These are phyloP conservation scores for Astrephomene gubernaculifera DNA, from an alignment of 139 green algal genomes.

Conservation along the genomic window DNA sequence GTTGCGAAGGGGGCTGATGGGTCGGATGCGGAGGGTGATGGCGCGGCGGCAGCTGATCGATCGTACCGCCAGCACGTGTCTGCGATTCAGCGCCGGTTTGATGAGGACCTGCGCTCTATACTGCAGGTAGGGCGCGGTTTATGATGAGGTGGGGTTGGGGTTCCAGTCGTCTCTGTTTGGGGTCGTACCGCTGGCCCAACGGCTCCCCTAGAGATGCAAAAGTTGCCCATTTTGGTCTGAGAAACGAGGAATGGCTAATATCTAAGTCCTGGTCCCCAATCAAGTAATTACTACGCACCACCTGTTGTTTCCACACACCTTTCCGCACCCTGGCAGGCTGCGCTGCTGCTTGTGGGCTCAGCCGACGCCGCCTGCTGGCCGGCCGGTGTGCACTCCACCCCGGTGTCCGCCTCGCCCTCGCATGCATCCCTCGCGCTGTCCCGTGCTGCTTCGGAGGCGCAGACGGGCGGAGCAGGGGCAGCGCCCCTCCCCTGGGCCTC, in stretches of 20 bases:
- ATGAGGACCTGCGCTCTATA: slow-evolving; percentile 57
- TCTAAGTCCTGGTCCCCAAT: too few relatives aligned
- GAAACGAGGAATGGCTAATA: too few relatives aligned
- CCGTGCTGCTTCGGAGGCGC: slow-evolving; percentile 21
- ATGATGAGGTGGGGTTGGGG: too few relatives aligned
- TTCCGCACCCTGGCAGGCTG: background rate
- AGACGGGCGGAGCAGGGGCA: too few relatives aligned
- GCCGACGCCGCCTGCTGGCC: background rate
- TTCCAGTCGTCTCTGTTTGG: too few relatives aligned
- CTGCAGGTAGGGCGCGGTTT: slow-evolving; percentile 56
- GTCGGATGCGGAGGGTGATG: background rate
- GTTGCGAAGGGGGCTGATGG: background rate
- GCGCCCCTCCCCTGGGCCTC: too few relatives aligned
- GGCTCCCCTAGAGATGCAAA: too few relatives aligned
- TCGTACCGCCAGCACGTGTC: slow-evolving; percentile 59
- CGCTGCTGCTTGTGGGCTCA: slow-evolving; percentile 62
- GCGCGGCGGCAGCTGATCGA: background rate
- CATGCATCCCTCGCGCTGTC: background rate
- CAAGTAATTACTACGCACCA: background rate
- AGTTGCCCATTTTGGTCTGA: too few relatives aligned
- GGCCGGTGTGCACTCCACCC: slow-evolving; percentile 13
- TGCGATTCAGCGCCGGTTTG: slow-evolving; percentile 60
- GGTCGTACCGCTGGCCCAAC: too few relatives aligned
- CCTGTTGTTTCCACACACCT: background rate
- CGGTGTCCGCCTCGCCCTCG: slow-evolving; percentile 12